Base-by-base conservation (phyloP, 208 protist genomes). In the Wallacemonas sp. region DNA sequence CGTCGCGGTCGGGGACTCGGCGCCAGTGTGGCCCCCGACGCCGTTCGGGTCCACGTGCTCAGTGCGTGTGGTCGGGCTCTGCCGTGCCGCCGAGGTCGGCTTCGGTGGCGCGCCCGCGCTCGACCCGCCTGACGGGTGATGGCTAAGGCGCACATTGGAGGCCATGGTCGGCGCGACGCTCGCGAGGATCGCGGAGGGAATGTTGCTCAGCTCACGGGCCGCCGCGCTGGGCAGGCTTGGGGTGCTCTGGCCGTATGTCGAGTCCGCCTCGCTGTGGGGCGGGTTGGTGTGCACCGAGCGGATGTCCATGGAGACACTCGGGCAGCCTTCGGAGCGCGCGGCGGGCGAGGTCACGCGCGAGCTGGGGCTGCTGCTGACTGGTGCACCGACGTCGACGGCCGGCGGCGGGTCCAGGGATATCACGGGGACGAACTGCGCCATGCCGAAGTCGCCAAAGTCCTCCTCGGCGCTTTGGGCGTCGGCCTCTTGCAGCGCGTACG, bases 101-200 rank as follows among this genome's bases (percentile, higher is more conserved):
- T 39, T 50, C 4, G 63, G 31, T 5, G 48, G 22, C 33, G 18
- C n/a, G 3, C 48, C 25, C 23, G 46, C 32, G 31, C 46, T 16
- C 29, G 45, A 44, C 12, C n/a, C 46, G 39, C 4, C 23, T 3
- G 39, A 48, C 42, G n/a, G 48, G 26, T 59, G 52, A 12, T 59
- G 52, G 32, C 31, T 42, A 0, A 59, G n/a, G 31, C 52, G 52
- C 29, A 59, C 52, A 50, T 61, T 70, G 23, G 65, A 52, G 5
- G 65, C 46, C 28, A 54, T 55, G 18, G 46, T 70, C 16, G 65
- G 65, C 12, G 65, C 65, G 3, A 55, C 54, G 20, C 44, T 54
- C 4, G 65, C 65, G 28, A 70, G 52, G 0, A 70, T 52, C 12
- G 65, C 65, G 32, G 65, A 44, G 10, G 65, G 65, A 52, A 70